A percentile compares a stretch with the other conserved stretches of the same genome.
phyloP scores from a whole-genome alignment of 345 rosid species.

The Populus nigra region DNA sequence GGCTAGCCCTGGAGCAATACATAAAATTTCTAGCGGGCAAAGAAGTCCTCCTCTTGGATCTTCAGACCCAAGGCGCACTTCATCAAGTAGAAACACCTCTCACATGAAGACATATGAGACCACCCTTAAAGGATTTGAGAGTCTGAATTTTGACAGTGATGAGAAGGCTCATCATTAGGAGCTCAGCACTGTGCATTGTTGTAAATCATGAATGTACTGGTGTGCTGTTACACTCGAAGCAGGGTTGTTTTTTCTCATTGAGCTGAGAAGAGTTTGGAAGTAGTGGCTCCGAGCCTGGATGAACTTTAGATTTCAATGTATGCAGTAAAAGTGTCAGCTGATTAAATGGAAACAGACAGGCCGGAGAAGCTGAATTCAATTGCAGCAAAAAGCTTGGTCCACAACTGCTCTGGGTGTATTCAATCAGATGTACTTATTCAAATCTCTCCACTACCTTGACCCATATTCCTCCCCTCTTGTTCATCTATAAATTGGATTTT shows the following conservation, averaged over 20 bases:
- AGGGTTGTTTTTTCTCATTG: constrained; percentile 16
- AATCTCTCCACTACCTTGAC: background rate
- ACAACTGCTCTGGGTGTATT: constrained; percentile 7
- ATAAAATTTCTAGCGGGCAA: constrained; percentile 47
- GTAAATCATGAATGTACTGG: constrained; percentile 37
- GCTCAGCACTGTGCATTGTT: constrained; percentile 17
- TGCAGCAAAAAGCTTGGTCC: constrained; percentile 1
- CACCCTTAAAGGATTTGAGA: constrained; percentile 62
- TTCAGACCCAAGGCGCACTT: constrained; percentile 56
- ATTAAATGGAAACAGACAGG: background rate
- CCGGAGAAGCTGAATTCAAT: constrained; percentile 6
- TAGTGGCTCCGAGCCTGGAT: constrained; percentile 12
- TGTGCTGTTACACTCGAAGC: constrained; percentile 18
- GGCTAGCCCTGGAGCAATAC: constrained; percentile 47
- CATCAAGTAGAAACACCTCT: constrained; percentile 47
- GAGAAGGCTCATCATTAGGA: constrained; percentile 49
- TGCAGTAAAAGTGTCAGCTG: background rate
- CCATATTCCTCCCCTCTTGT: background rate
- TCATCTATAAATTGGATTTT: background rate
- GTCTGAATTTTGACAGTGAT: constrained; percentile 54
- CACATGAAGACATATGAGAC: constrained; percentile 56
- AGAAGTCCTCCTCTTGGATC: constrained; percentile 56
- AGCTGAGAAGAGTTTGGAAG: constrained; percentile 12
- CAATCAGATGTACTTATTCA: background rate
- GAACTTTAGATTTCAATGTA: constrained; percentile 7